Percentiles rank a stretch among this genome's conserved stretches.
These are phyloP conservation scores for Domatiomyces catenatus DNA, from an alignment of 2,329 filamentous ascomycete genomes.

Conservation along the genomic window DNA sequence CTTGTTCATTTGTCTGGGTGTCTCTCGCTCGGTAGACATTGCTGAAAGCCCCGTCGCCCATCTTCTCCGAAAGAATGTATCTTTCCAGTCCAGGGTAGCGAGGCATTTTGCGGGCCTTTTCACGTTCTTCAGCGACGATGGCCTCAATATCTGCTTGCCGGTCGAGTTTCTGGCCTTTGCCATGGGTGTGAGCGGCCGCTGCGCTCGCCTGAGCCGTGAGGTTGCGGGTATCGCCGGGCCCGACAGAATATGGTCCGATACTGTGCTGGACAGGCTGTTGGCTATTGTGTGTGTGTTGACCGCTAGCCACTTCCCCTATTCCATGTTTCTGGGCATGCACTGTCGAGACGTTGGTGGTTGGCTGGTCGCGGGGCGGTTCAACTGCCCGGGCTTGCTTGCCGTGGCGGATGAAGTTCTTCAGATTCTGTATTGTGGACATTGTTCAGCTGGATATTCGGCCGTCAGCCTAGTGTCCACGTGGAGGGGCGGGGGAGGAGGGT, in stretches of 20 bases:
- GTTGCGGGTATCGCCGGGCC: conserved; percentile 45
- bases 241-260: conserved; percentile 46
- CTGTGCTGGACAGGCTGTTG: conserved; percentile 25
- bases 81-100: conserved; percentile 70
- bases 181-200: conserved; percentile 47
- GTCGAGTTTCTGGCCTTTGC: conserved; percentile 44
- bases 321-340: conserved; percentile 46
- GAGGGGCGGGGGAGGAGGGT: background rate
- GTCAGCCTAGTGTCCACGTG: background rate
- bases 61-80: conserved; percentile 83
- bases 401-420: conserved; percentile 97
- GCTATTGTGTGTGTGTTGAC: conserved; percentile 35
- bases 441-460: background rate
- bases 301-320: conserved; percentile 45
- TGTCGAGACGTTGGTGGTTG: conserved; percentile 47
- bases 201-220: conserved; percentile 53
- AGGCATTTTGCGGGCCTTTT: conserved; percentile 70
- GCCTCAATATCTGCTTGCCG: conserved; percentile 56
- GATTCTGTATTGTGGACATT: conserved; percentile 69
- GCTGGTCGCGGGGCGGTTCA: conserved; percentile 42
- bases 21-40: conserved; percentile 91
- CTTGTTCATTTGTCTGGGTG: conserved; percentile 50
- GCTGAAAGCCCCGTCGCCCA: conserved; percentile 98
- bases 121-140: conserved; percentile 82
- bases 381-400: conserved; percentile 78